phyloP scores from a whole-genome alignment of 2,329 filamentous ascomycete species.

The Aspergillus uvarum region DNA sequence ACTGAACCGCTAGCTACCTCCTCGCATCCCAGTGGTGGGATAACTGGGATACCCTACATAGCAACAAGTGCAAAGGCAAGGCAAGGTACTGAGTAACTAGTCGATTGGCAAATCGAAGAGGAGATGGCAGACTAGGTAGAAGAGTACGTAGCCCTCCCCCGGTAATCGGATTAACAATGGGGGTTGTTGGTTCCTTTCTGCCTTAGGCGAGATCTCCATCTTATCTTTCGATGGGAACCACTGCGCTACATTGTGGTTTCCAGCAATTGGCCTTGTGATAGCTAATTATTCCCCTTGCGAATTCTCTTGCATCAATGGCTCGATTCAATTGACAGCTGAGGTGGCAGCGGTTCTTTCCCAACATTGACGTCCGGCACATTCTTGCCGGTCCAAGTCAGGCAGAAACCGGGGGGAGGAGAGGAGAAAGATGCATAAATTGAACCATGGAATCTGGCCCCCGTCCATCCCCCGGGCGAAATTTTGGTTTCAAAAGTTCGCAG shows the following conservation, averaged over 20 bases:
- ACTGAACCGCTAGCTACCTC: not conserved
- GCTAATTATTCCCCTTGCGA: not conserved
- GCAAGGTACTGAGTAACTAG: not conserved
- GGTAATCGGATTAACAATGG: not conserved
- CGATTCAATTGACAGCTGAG: not conserved
- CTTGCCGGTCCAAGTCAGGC: not conserved
- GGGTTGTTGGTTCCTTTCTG: not conserved
- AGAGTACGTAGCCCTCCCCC: not conserved
- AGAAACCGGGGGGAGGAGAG: not conserved
- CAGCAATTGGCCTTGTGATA: not conserved
- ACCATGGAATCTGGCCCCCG: slow-evolving; percentile 2
- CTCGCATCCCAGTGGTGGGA: not conserved
- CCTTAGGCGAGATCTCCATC: not conserved
- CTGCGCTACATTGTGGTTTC: not conserved
- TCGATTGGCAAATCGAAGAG: not conserved
- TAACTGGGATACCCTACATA: not conserved
- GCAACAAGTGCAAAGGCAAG: not conserved
- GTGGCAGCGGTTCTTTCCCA: not conserved
- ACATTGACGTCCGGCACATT: not conserved
- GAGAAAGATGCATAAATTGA: not conserved
- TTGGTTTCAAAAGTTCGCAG: slow-evolving; percentile 1
- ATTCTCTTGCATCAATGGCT: not conserved
- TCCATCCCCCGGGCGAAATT: slow-evolving; percentile 5
- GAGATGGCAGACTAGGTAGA: not conserved
- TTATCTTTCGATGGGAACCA: not conserved